Evolutionary conservation across 2,329 filamentous ascomycete genomes (phyloP), one percentile per base, ranked within the genome.

Genomic region (Fusarium sp.): DNA sequence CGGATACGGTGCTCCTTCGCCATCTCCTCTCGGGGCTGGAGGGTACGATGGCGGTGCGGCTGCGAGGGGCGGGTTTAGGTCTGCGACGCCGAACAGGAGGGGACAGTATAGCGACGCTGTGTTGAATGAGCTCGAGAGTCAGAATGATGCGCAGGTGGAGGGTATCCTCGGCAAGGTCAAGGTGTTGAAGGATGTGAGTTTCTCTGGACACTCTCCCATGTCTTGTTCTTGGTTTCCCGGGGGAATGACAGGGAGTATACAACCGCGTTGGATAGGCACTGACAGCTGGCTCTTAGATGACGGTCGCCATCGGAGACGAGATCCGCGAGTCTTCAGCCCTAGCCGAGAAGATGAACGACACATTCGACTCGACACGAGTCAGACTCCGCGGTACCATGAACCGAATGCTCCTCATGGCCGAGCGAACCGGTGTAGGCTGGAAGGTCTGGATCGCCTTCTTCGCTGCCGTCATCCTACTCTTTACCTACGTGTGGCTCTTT

Each of bases 371-470:
- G 78, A 97, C 96, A 63, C 88, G 95, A 37, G 85, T 95, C 62
- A 90, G 94, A 73, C 86, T 99, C 72, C 90, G 92, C 52, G 95
- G 96, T 64, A 98, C 97, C 20, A 98, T 99, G 97, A 98, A 95
- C 82, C 89, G 95, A 68, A 99, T 99, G 97, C 85, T 98, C 75
- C 82, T 96, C 64, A 99, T 99, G 97, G 97, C 97, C 6, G 91
- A 98, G 85, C 89, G 92, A 79, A 97, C 95, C 3, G 97, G 97
- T n/a, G 92, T 99, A 11, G 93, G 95, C 79, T 99, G 97, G 97
- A 96, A 91, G 84, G 93, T 95, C 67, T 99, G 97, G 97, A 83
- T 98, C 61, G 88, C 87, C 50, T 99, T 99, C 84, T 98, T 99
- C 82, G 88, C 91, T 7, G 93, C 92, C 39, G 94, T 98, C 20